Base-by-base conservation (phyloP, 2,329 filamentous ascomycete species). In the Polytolypa hystricis region DNA sequence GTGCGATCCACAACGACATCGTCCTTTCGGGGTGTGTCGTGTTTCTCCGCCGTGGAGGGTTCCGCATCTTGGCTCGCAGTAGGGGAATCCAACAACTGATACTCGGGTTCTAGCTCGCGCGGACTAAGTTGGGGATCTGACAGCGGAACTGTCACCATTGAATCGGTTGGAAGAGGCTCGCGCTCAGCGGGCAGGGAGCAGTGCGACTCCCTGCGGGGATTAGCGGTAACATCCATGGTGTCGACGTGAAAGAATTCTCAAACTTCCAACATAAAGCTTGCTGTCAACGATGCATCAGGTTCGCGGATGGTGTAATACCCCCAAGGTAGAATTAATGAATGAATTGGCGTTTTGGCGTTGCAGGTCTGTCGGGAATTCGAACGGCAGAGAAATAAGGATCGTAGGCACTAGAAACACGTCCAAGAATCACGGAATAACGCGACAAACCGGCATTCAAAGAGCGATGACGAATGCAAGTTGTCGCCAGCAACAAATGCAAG, bases 61-160 rank as follows among this genome's bases (percentile, higher is more conserved):
- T 25, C 16, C n/a, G n/a, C 27, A 16, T 46, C 47, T 27, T 51
- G 47, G 9, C 52, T 44, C 14, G 56, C 54, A 9, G 53, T 56
- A 8, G 51, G 17, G 51, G 52, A 16, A n/a, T 56, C 45, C 15
- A 57, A 51, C 6, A 54, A 49, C 21, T 60, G 62, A 42, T 66
- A 70, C 39, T 71, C 63, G 45, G 78, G 66, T 33, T 60, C 54
- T 4, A 49, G 48, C 26, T 54, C 48, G 36, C 59, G 57, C 12
- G 45, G 65, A 58, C 49, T 77, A 50, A 47, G 67, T 50, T 48
- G 72, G 58, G 40, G 70, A 65, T 84, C 80, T 14, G 81, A 84
- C 33, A 85, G 66, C 37, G 79, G 72, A 30, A 85, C 81, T 5
- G 81, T 85, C 30, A 85, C 79, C 78, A 85, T 79, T 14, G 81